Conservation (phyloP, 2,329 filamentous ascomycete species). For the Pezicula rhizophila region DNA sequence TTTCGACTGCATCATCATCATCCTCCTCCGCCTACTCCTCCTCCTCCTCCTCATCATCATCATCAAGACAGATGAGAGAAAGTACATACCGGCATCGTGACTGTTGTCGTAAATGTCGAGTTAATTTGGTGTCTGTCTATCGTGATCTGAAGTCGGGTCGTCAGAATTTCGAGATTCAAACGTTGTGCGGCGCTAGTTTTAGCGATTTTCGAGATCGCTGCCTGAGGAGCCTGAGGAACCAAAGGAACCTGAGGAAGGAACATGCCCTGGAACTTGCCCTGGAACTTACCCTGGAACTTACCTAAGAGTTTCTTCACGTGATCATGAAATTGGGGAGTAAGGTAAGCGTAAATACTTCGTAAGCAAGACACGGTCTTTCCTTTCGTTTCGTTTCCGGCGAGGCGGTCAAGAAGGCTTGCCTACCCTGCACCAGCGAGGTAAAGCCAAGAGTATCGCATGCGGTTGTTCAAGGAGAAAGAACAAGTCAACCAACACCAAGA, state of each 20-base stretch:
- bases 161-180: neutral
- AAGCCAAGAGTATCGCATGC: neutral
- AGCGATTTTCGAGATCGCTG: neutral
- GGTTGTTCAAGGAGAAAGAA: neutral
- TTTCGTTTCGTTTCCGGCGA: neutral
- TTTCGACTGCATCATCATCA: neutral
- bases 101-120: conserved; percentile 28
- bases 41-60: neutral
- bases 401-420: neutral
- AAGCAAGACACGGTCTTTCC: neutral
- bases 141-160: conserved; percentile 4
- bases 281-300: neutral
- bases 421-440: neutral
- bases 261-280: neutral
- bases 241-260: neutral
- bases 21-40: neutral
- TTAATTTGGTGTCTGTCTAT: conserved; percentile 5
- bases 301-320: neutral
- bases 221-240: neutral
- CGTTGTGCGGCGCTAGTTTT: neutral
- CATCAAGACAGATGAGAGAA: conserved; percentile 10
- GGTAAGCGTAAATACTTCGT: neutral
- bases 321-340: neutral
- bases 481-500: too few relatives aligned
- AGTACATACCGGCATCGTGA: conserved; percentile 50